Conservation (phyloP, 2,329 filamentous ascomycete genomes). For the Phyllosticta citrichinensis region DNA sequence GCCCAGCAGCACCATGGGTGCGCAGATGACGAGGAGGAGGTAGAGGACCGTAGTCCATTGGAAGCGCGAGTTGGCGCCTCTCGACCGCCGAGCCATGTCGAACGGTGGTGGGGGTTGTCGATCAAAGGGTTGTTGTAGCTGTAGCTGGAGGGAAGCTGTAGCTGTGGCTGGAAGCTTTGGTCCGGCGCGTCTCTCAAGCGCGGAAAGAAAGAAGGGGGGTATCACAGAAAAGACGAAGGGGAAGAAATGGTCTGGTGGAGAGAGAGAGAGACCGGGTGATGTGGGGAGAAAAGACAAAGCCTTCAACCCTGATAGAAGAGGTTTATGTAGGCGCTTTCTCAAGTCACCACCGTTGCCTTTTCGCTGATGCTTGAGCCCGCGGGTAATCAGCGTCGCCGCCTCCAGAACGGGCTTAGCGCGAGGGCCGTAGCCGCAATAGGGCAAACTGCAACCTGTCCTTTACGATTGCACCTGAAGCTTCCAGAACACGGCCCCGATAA, state of each 20-base stretch:
- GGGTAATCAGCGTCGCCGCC: conserved; percentile 11
- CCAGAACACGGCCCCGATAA: conserved; percentile 2
- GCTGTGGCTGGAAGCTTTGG: not conserved
- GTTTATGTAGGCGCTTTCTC: conserved; percentile 11
- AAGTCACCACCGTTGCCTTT: conserved; percentile 12
- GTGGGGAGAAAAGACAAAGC: not conserved
- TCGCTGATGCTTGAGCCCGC: conserved; percentile 7
- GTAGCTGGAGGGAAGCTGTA: not conserved
- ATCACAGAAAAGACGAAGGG: conserved; percentile 5
- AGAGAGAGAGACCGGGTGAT: not conserved
- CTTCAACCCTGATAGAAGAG: not conserved
- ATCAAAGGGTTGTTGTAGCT: not conserved
- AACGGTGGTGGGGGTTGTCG: not conserved
- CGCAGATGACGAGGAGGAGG: conserved; percentile 76
- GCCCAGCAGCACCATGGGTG: conserved; percentile 76
- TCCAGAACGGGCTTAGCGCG: conserved; percentile 5
- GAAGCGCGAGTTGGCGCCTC: conserved; percentile 57
- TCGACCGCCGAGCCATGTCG: conserved; percentile 49
- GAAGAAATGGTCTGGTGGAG: conserved; percentile 1
- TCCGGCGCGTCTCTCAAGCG: not conserved
- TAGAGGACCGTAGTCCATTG: conserved; percentile 87
- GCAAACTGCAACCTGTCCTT: conserved; percentile 11
- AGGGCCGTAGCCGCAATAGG: conserved; percentile 7
- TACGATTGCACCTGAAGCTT: conserved; percentile 7
- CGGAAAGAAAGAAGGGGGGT: not conserved